phyloP scores from a whole-genome alignment of 2,329 filamentous ascomycete genomes.

The Fusarium dimerum region DNA sequence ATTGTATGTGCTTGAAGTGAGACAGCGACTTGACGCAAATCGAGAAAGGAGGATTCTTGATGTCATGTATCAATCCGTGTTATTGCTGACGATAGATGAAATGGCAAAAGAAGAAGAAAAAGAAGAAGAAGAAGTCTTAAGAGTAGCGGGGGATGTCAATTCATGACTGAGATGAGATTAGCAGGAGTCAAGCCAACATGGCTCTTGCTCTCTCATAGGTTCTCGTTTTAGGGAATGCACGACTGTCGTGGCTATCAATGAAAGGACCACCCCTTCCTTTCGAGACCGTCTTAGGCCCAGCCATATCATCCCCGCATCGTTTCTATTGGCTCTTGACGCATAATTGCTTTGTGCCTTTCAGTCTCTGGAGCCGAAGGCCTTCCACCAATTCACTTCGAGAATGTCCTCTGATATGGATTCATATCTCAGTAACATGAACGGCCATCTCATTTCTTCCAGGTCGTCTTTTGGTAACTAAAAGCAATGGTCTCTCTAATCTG shows the following conservation, averaged over 20 bases:
- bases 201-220: neutral
- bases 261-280: slow-evolving; percentile 36
- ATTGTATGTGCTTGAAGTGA: too few species aligned
- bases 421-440: too few species aligned
- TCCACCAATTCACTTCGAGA: too few species aligned
- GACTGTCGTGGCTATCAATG: slow-evolving; percentile 50
- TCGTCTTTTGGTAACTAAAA: too few species aligned
- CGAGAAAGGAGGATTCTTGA: neutral
- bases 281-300: neutral
- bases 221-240: slow-evolving; percentile 34
- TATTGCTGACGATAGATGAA: neutral
- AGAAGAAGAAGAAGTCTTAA: neutral
- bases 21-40: too few species aligned
- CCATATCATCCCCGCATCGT: slow-evolving; percentile 20
- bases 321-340: slow-evolving; percentile 17
- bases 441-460: too few species aligned
- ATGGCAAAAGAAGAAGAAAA: neutral
- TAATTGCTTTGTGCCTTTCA: neutral
- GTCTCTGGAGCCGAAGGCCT: neutral
- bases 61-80: neutral
- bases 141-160: slow-evolving; percentile 1
- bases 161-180: neutral
- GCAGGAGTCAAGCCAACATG: neutral
- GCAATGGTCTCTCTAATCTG: too few species aligned
- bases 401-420: too few species aligned